phyloP scores from a whole-genome alignment of 495 filamentous ascomycete genomes.

The Lindgomyces ingoldianus region DNA sequence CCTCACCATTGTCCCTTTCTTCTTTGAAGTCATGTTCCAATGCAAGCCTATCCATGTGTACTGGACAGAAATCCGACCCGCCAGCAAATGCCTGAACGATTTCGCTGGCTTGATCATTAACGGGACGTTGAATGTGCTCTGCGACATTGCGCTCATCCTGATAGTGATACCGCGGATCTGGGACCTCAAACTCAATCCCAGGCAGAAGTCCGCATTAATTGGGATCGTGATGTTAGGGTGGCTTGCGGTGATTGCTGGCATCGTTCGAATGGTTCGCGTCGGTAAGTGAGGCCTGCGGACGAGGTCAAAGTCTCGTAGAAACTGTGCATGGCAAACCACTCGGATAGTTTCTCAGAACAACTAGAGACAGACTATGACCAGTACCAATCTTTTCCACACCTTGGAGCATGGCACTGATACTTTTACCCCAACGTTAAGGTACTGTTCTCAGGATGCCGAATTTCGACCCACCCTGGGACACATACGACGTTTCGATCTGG shows the following conservation, averaged over 20 bases:
- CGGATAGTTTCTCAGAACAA: no score
- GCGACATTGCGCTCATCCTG: conserved; percentile 6
- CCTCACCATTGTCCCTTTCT: conserved; percentile 2
- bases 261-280: conserved; percentile 15
- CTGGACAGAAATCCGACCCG: conserved; percentile 14
- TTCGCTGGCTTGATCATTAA: neutral
- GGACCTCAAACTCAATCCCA: neutral
- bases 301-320: no score
- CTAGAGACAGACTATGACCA: no score
- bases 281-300: neutral
- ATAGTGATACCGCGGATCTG: conserved; percentile 8
- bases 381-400: no score
- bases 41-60: conserved; percentile 14
- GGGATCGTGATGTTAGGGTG: conserved; percentile 2
- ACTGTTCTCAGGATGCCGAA: no score
- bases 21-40: neutral
- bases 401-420: no score
- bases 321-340: no score
- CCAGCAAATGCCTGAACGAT: neutral
- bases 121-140: conserved; percentile 3
- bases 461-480: conserved; percentile 9
- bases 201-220: conserved; percentile 8
- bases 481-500: conserved; percentile 13
- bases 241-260: neutral
- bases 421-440: no score